These are phyloP conservation scores for Magnusiomyces suaveolens DNA, from an alignment of 1,139 yeast species.

Conservation along the genomic window DNA sequence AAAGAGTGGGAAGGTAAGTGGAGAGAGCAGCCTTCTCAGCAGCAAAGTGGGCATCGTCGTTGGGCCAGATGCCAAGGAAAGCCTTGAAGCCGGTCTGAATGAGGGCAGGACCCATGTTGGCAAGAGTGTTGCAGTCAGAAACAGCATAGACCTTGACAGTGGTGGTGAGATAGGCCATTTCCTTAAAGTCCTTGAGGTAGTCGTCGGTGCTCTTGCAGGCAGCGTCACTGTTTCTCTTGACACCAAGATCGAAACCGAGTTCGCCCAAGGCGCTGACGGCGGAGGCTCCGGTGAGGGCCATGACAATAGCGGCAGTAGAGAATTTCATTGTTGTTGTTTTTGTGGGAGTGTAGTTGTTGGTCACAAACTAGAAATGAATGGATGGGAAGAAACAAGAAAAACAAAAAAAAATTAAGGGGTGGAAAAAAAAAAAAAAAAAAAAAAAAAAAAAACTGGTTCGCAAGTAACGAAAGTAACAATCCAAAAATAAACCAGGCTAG, in stretches of 20 bases:
- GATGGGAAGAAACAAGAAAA: too few relatives aligned
- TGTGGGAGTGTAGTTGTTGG: too few relatives aligned
- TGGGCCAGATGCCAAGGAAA: constrained; percentile 87
- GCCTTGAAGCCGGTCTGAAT: constrained; percentile 63
- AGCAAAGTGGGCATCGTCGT: constrained; percentile 59
- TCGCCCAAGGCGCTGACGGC: constrained; percentile 9
- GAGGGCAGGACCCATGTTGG: constrained; percentile 77
- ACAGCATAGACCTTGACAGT: constrained; percentile 76
- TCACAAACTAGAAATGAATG: too few relatives aligned
- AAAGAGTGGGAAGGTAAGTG: constrained; percentile 57
- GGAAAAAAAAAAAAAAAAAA: too few relatives aligned
- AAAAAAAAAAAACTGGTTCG: too few relatives aligned
- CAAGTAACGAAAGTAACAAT: too few relatives aligned
- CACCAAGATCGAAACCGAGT: constrained; percentile 74
- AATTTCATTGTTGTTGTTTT: constrained; percentile 10
- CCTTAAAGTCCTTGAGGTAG: constrained; percentile 52
- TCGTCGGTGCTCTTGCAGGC: constrained; percentile 49
- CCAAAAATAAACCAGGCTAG: too few relatives aligned
- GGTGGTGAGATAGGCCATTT: constrained; percentile 46
- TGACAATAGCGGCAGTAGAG: constrained; percentile 1
- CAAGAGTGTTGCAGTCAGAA: constrained; percentile 78
- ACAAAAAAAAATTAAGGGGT: too few relatives aligned
- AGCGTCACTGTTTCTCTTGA: constrained; percentile 43
- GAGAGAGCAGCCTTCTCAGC: constrained; percentile 62
- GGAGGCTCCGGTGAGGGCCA: constrained; percentile 5